These are phyloP conservation scores for Prunus salicina DNA, from an alignment of 306 rosid genomes.

Conservation along the genomic window DNA sequence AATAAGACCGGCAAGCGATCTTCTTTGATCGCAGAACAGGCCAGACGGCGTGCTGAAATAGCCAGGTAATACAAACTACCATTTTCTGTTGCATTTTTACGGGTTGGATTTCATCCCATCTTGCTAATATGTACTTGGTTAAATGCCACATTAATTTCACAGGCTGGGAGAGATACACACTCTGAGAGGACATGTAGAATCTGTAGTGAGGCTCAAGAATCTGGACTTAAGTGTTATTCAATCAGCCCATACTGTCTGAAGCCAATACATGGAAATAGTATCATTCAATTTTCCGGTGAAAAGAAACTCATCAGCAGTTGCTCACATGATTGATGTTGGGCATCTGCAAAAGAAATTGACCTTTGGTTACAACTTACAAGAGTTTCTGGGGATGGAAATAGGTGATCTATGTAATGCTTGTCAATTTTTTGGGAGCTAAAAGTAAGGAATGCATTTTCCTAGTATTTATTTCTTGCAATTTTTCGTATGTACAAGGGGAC, in stretches of 20 bases:
- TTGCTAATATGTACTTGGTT: not conserved
- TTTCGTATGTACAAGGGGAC: slow-evolving; percentile 8
- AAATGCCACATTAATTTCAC: slow-evolving; percentile 22
- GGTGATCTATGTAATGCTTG: slow-evolving; percentile 10
- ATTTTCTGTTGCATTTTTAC: not conserved
- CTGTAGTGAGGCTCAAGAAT: slow-evolving; percentile 66
- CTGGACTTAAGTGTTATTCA: slow-evolving; percentile 42
- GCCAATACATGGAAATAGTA: slow-evolving; percentile 7
- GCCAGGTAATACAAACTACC: slow-evolving; percentile 43
- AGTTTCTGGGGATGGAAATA: slow-evolving; percentile 14
- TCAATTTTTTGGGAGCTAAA: slow-evolving; percentile 17
- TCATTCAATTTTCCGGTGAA: slow-evolving; percentile 1
- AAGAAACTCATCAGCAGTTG: slow-evolving; percentile 25
- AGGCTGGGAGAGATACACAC: slow-evolving; percentile 76
- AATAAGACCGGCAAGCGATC: slow-evolving; percentile 36
- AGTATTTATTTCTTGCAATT: not conserved
- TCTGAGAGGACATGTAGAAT: slow-evolving; percentile 74
- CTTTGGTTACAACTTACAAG: not conserved
- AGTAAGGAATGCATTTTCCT: not conserved
- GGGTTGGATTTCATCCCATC: not conserved
- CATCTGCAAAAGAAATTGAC: slow-evolving; percentile 14
- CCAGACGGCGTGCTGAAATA: slow-evolving; percentile 71
- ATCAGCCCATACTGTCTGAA: slow-evolving; percentile 68
- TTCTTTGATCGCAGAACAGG: slow-evolving; percentile 66
- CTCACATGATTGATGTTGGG: slow-evolving; percentile 14